These are phyloP conservation scores for Perkinsus olseni DNA, from an alignment of 169 alveolate species.

Conservation along the genomic window DNA sequence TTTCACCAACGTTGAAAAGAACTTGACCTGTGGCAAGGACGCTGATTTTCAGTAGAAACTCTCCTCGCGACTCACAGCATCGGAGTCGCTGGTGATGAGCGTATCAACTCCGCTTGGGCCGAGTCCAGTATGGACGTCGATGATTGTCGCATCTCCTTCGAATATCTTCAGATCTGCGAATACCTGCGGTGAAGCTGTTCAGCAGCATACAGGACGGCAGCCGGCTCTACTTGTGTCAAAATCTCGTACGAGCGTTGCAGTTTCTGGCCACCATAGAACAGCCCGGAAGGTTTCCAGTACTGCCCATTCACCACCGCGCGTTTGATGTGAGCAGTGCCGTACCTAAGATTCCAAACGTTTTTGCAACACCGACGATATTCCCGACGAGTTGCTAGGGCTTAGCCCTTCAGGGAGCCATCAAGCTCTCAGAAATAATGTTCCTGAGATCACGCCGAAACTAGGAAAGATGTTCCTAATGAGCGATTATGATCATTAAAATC, in stretches of 20 bases:
- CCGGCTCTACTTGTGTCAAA: background rate
- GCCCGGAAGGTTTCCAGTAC: background rate
- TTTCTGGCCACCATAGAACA: background rate
- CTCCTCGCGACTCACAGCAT: background rate
- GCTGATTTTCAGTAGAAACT: background rate
- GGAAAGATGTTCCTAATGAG: too few relatives aligned
- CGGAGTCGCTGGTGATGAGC: background rate
- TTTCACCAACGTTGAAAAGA: background rate
- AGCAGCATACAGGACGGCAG: background rate
- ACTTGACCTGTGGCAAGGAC: background rate
- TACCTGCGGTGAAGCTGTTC: background rate
- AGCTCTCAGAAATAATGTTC: too few relatives aligned
- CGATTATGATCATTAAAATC: too few relatives aligned
- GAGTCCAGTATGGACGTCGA: constrained; percentile 10
- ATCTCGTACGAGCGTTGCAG: background rate
- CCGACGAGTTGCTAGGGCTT: too few relatives aligned
- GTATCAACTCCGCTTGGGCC: constrained; percentile 4
- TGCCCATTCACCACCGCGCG: constrained; percentile 9
- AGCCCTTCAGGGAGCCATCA: too few relatives aligned
- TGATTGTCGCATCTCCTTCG: background rate
- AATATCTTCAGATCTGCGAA: background rate
- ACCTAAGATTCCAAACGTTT: too few relatives aligned
- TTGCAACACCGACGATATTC: too few relatives aligned
- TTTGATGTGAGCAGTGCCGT: background rate
- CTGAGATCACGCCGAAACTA: too few relatives aligned